These are phyloP conservation scores for Cutaneotrichosporon arboriforme DNA, from an alignment of 1,284 basidiomycete genomes.

Conservation along the genomic window DNA sequence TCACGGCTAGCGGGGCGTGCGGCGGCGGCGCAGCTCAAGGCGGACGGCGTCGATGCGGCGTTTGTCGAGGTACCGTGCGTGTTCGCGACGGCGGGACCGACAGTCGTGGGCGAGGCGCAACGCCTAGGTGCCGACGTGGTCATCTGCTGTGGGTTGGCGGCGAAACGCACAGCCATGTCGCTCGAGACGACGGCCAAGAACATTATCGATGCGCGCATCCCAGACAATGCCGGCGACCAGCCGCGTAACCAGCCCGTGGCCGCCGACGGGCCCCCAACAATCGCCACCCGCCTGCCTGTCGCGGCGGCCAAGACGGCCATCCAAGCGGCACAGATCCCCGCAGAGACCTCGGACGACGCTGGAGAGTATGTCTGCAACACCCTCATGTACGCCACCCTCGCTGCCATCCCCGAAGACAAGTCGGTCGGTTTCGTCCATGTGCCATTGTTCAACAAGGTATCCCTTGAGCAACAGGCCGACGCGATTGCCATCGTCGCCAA, in stretches of 20 bases:
- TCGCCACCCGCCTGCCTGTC: conserved; percentile 9
- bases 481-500: conserved; percentile 11
- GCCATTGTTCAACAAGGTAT: conserved; percentile 2
- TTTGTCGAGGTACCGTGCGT: conserved; percentile 18
- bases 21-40: conserved; percentile 7
- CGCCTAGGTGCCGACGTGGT: conserved; percentile 8
- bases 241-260: conserved; percentile 7
- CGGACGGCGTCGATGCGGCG: conserved; percentile 2
- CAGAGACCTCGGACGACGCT: conserved; percentile 6
- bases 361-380: conserved; percentile 19
- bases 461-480: conserved; percentile 9
- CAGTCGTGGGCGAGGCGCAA: conserved; percentile 3
- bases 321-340: conserved; percentile 3
- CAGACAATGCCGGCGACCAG: conserved; percentile 14
- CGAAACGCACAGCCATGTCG: neutral
- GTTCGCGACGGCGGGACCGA: conserved; percentile 6
- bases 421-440: conserved; percentile 16
- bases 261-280: neutral
- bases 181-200: conserved; percentile 15
- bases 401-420: neutral
- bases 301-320: neutral
- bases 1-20: conserved; percentile 2
- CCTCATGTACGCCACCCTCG: conserved; percentile 13
- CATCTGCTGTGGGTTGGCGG: conserved; percentile 13
- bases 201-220: conserved; percentile 9